A percentile compares a stretch with the other conserved stretches of the same genome.
Conservation (phyloP, 148 eudicot species). For the Rhododendron williamsianum region DNA sequence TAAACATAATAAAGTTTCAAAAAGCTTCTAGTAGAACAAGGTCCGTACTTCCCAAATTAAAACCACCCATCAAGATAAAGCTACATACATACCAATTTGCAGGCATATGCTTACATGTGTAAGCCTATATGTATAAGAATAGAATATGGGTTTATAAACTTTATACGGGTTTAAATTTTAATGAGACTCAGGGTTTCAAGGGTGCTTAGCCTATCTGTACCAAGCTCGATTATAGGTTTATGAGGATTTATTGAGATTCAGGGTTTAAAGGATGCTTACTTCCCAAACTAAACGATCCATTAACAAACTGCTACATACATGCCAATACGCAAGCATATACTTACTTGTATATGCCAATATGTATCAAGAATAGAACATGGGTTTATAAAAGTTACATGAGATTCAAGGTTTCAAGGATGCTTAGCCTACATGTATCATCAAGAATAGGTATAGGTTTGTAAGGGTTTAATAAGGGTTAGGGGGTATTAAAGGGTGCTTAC, state of each 20-base stretch:
- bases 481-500: constrained; percentile 25
- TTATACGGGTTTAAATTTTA: not conserved
- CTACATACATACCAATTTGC: not conserved
- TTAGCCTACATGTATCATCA: not conserved
- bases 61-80: too few relatives aligned
- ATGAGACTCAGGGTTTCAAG: not conserved
- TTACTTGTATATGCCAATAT: not conserved
- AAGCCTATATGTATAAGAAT: not conserved
- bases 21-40: too few relatives aligned
- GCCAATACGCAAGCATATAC: not conserved
- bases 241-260: not conserved
- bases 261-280: not conserved
- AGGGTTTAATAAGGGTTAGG: not conserved
- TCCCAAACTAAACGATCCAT: not conserved
- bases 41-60: too few relatives aligned
- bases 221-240: not conserved
- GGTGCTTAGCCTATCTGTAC: not conserved
- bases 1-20: too few relatives aligned
- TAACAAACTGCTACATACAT: not conserved
- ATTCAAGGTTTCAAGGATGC: not conserved
- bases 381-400: not conserved
- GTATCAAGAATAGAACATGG: not conserved
- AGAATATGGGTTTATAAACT: not conserved
- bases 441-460: not conserved
- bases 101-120: not conserved